These are phyloP conservation scores for Plectosphaerella cucumerina DNA, from an alignment of 2,329 filamentous ascomycete species.

Conservation along the genomic window DNA sequence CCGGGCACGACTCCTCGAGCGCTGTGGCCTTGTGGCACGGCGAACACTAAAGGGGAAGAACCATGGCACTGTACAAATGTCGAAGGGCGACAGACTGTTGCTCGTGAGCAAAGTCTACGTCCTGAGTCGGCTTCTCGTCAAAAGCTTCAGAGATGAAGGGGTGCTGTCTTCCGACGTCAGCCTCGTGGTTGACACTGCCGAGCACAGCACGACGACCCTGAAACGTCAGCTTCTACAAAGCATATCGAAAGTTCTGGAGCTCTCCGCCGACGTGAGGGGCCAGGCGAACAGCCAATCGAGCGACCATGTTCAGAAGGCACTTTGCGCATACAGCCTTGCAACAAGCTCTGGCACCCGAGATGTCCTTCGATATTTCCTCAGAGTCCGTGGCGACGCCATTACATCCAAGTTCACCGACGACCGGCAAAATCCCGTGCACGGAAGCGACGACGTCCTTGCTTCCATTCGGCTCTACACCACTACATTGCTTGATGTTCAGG, in stretches of 20 bases:
- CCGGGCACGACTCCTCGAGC: slow-evolving; percentile 45
- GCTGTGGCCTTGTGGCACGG: slow-evolving; percentile 44
- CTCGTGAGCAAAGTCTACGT: slow-evolving; percentile 69
- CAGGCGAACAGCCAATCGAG: too few species aligned
- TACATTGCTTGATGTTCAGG: slow-evolving; percentile 74
- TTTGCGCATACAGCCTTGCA: slow-evolving; percentile 78
- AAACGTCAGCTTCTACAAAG: slow-evolving; percentile 60
- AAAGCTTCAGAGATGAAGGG: slow-evolving; percentile 58
- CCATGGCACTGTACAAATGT: slow-evolving; percentile 17
- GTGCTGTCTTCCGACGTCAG: neutral
- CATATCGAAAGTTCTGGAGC: slow-evolving; percentile 66
- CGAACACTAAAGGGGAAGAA: slow-evolving; percentile 40
- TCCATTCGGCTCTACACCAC: slow-evolving; percentile 70
- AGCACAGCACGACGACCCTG: slow-evolving; percentile 58
- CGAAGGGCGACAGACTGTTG: slow-evolving; percentile 47
- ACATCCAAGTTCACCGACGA: slow-evolving; percentile 52
- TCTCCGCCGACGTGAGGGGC: slow-evolving; percentile 48
- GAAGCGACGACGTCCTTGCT: slow-evolving; percentile 49
- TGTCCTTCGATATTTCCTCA: slow-evolving; percentile 73
- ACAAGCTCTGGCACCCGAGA: slow-evolving; percentile 78
- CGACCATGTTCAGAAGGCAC: slow-evolving; percentile 66
- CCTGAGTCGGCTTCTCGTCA: slow-evolving; percentile 69
- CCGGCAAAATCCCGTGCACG: slow-evolving; percentile 29
- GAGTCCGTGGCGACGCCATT: slow-evolving; percentile 67
- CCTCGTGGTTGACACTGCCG: slow-evolving; percentile 53